Evolutionary conservation across 176 grass and related monocot species (phyloP), one percentile per base, ranked within the genome.

Genomic region (Bothriochloa decipiens): DNA sequence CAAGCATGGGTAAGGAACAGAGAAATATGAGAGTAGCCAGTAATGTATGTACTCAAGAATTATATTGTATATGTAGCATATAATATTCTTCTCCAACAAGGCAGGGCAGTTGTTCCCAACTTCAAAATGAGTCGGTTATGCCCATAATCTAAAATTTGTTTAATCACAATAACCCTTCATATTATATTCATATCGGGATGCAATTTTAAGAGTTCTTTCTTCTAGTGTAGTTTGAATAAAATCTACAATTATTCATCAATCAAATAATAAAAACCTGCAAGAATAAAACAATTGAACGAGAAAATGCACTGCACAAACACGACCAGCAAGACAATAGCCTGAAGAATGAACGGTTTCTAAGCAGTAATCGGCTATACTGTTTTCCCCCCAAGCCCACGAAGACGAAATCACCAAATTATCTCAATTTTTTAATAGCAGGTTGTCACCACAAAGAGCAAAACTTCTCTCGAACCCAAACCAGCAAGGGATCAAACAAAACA

Each of bases 1-100:
- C 7, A 22, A 57, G 11, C 25, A 70, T 47, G 52, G 17, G 20
- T 50, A 70, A 89, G 62, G 52, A 76, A 52, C n/a, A 76, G 33
- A 66, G 12, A 86, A 79, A 36, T 41, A 73, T 15, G 53, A 80
- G 20, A 52, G 50, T 40, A 76, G 47, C 47, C 32, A 69, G n/a
- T 62, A 70, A 84, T 20, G 9, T 16, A 69, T 75, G 33, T 58
- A n/a, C 32, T 47, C 40, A 62, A 74, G 6, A 74, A 14, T 68
- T 49, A 50, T 47, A 17, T 69, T 50, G 22, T 75, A 71, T 57
- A 37, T 18, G 74, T 75, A 43, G 39, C 14, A 70, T 28, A 50
- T 75, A 25, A 88, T 43, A 72, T 35, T 80, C 11, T 17, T 75
- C 45, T 58, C 35, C 32, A 70, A 72, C 47, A 14, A 4, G 18